Base-by-base conservation (phyloP, 2,329 filamentous ascomycete species). In the Ambrosiella beaveri region DNA sequence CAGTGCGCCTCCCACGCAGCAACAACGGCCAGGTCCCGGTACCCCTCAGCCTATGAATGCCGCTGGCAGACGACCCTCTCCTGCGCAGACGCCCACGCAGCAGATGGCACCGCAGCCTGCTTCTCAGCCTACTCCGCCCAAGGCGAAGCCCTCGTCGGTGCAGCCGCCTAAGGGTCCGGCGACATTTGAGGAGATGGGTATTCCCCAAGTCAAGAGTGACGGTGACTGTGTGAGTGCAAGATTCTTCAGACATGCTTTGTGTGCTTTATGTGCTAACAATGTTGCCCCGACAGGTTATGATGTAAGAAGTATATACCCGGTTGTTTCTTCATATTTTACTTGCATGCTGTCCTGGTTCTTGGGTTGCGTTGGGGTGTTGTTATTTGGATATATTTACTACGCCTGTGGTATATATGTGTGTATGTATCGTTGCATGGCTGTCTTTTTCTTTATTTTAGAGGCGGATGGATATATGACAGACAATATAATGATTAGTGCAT, bases 111-210 rank as follows among this genome's bases (percentile, higher is more conserved):
- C 60, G 15, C 64, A 58, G 12, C 56, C 67, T 47, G 64, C 69
- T 17, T 19, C 63, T n/a, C 17, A 66, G n/a, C 64, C 69, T 49
- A 68, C 70, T n/a, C 68, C 60, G 7, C 54, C 70, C 7, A 64
- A 68, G 13, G 65, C 71, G 17, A 68, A 71, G 62, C 63, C 73
- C 2, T 71, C 73, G 13, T 67, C 71, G 17, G 71, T 70, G 62
- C 68, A 72, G 51, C 74, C 79, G 38, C 78, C 77, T 54, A 87
- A 89, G 67, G 93, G 91, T 9, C 91, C 93, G 0, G 88, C 93
- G 65, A 97, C 93, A 0, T 98, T 98, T 69, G 91, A 96, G 68
- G 90, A 94, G 68, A 98, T 98, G 93, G 93, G 93, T 44, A 91
- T 98, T 64, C 88, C 89, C 6, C 79, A 83, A 65, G 82, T 77